Percentiles rank a stretch among this genome's conserved stretches.
Evolutionary conservation across 2,329 filamentous ascomycete genomes (phyloP).

Genomic region (Talaromyces marneffei): DNA sequence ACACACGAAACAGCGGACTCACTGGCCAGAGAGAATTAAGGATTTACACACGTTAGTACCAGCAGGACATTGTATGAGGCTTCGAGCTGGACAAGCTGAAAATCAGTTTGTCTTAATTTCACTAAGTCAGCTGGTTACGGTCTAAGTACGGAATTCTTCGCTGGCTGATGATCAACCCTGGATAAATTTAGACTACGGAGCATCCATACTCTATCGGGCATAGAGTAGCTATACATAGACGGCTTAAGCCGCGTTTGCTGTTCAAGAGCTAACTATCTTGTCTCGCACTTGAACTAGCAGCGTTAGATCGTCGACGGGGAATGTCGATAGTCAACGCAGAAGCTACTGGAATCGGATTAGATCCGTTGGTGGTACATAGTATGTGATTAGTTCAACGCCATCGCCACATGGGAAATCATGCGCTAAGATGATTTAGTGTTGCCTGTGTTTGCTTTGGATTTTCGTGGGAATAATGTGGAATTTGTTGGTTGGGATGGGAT

Average conservation of each 20-base stretch:
- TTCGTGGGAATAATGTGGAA: neutral
- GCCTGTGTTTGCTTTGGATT: neutral
- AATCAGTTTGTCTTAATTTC: neutral
- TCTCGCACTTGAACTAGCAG: neutral
- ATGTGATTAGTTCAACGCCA: neutral
- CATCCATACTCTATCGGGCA: neutral
- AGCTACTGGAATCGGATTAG: neutral
- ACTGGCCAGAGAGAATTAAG: neutral
- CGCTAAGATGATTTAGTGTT: neutral
- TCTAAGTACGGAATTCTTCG: neutral
- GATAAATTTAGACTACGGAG: neutral
- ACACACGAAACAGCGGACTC: neutral
- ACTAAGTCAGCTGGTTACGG: neutral
- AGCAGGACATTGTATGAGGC: neutral
- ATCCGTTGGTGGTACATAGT: neutral
- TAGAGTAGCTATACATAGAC: neutral
- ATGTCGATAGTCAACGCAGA: neutral
- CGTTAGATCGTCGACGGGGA: neutral
- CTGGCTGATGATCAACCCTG: neutral
- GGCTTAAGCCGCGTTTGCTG: neutral
- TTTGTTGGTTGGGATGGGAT: neutral
- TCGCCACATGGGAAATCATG: conserved; percentile 8
- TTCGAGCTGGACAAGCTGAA: neutral
- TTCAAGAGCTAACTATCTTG: neutral
- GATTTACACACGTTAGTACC: neutral